Evolutionary conservation across 306 rosid species (phyloP).

Genomic region (Cicer arietinum): DNA sequence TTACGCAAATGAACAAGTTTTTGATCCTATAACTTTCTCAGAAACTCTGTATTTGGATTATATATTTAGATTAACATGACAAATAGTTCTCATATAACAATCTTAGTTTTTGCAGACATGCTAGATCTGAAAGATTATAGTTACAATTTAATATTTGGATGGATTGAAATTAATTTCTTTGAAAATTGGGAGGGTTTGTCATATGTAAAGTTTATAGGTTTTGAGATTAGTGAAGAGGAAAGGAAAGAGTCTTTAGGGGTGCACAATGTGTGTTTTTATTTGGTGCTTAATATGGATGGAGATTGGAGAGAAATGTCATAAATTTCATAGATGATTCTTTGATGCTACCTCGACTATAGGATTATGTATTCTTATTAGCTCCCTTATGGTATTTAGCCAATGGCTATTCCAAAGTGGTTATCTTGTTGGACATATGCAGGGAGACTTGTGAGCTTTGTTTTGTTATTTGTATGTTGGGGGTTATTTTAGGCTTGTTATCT

Average conservation of each 20-base stretch:
- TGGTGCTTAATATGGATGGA: not conserved
- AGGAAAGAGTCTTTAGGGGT: not conserved
- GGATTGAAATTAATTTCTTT: not conserved
- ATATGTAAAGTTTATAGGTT: not conserved
- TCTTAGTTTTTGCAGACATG: not conserved
- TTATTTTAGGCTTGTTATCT: not conserved
- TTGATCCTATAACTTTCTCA: not conserved
- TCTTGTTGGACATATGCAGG: slow-evolving; percentile 1
- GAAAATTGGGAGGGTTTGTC: not conserved
- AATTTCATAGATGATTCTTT: slow-evolving; percentile 2
- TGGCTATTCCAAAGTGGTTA: not conserved
- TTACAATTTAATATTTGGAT: not conserved
- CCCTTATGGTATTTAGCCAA: not conserved
- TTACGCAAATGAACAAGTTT: not conserved
- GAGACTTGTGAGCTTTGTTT: slow-evolving; percentile 11
- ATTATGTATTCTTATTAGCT: not conserved
- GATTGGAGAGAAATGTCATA: not conserved
- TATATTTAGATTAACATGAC: not conserved
- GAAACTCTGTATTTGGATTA: not conserved
- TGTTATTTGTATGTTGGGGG: not conserved
- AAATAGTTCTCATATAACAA: not conserved
- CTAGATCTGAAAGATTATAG: not conserved
- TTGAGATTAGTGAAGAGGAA: slow-evolving; percentile 3
- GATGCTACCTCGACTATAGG: not conserved
- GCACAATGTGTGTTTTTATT: slow-evolving; percentile 3